Evolutionary conservation across 345 rosid genomes (phyloP).

Genomic region (Atalantia buxifolia): DNA sequence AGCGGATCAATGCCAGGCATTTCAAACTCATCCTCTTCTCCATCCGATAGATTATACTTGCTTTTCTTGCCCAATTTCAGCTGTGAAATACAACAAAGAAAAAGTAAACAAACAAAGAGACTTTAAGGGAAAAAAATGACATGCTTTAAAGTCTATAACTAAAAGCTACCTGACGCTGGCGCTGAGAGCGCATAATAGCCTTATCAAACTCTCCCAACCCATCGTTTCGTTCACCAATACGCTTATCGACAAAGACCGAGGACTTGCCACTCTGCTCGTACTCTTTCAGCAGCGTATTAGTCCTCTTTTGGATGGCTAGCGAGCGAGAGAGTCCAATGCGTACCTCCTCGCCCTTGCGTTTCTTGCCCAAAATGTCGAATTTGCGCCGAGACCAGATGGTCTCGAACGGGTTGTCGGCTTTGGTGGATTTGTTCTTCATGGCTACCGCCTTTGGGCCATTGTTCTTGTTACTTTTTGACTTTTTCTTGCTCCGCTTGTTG

Average conservation of each 20-base stretch:
- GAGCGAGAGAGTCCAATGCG: slow-evolving; percentile 69
- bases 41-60: slow-evolving; percentile 81
- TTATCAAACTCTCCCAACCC: slow-evolving; percentile 79
- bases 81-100: slow-evolving; percentile 24
- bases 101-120: neutral
- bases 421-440: slow-evolving; percentile 54
- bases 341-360: slow-evolving; percentile 83
- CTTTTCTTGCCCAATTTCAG: slow-evolving; percentile 62
- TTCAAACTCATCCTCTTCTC: slow-evolving; percentile 70
- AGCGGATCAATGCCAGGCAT: slow-evolving; percentile 39
- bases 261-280: slow-evolving; percentile 73
- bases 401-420: slow-evolving; percentile 66
- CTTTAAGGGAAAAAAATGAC: too few species aligned
- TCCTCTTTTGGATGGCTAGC: slow-evolving; percentile 73
- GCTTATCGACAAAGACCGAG: slow-evolving; percentile 68
- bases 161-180: slow-evolving; percentile 63
- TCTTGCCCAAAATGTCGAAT: slow-evolving; percentile 84
- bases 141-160: too few species aligned
- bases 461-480: slow-evolving; percentile 35
- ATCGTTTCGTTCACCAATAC: slow-evolving; percentile 77
- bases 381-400: slow-evolving; percentile 82
- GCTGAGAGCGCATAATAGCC: slow-evolving; percentile 78
- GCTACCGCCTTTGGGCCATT: slow-evolving; percentile 53
- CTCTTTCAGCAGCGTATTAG: slow-evolving; percentile 77
- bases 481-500: slow-evolving; percentile 22